These are phyloP conservation scores for Penicillium capsulatum DNA, from an alignment of 2,329 filamentous ascomycete species.

Conservation along the genomic window DNA sequence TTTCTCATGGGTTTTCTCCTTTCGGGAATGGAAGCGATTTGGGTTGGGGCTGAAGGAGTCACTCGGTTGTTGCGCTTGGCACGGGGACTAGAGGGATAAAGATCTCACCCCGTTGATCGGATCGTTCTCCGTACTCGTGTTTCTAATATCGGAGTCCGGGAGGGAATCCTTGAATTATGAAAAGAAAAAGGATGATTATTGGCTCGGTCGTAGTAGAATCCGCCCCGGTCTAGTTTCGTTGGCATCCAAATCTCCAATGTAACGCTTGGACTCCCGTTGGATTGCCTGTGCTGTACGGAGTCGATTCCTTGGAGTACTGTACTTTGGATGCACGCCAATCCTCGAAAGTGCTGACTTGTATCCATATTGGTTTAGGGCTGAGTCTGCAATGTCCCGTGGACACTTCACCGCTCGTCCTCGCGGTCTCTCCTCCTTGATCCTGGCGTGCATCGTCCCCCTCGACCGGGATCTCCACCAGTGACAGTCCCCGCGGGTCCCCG, in stretches of 20 bases:
- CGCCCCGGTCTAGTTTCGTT: not conserved
- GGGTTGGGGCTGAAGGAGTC: not conserved
- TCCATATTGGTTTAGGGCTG: not conserved
- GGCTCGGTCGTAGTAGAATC: not conserved
- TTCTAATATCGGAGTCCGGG: slow-evolving; percentile 8
- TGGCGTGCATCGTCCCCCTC: slow-evolving; percentile 8
- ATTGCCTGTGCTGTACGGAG: too few relatives aligned
- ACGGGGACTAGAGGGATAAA: slow-evolving; percentile 26
- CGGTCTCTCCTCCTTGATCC: slow-evolving; percentile 14
- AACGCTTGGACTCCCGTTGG: slow-evolving; percentile 8
- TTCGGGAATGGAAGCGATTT: too few relatives aligned
- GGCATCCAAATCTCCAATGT: slow-evolving; percentile 9
- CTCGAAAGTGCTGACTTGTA: slow-evolving; percentile 15
- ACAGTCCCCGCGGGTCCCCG: slow-evolving; percentile 11
- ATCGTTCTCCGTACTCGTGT: slow-evolving; percentile 9
- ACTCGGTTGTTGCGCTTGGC: slow-evolving; percentile 13
- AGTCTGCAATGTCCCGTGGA: too few relatives aligned
- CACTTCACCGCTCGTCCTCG: slow-evolving; percentile 22
- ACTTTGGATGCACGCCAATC: slow-evolving; percentile 10
- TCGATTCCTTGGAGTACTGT: too few relatives aligned
- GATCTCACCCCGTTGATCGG: slow-evolving; percentile 21
- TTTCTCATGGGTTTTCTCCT: slow-evolving; percentile 1
- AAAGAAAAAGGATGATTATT: too few relatives aligned
- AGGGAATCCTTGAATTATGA: too few relatives aligned
- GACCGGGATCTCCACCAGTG: slow-evolving; percentile 18